Evolutionary conservation across 2,329 filamentous ascomycete species (phyloP).

Genomic region (Corynespora cassiicola): DNA sequence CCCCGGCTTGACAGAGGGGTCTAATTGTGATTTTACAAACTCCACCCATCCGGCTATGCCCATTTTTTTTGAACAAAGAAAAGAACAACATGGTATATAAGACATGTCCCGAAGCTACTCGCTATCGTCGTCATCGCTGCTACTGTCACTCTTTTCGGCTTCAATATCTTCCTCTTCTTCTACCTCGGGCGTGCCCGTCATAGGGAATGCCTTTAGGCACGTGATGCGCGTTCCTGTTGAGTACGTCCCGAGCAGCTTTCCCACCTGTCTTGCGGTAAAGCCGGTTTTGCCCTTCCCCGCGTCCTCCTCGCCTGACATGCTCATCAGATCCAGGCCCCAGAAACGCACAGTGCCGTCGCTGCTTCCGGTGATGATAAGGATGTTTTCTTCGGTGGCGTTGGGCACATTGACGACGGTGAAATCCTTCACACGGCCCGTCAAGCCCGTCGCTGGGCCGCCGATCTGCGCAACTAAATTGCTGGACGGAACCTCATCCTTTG

Average conservation of each 20-base stretch:
- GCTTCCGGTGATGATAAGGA: constrained; percentile 72
- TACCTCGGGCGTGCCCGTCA: constrained; percentile 62
- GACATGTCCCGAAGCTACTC: too few species aligned
- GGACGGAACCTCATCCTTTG: constrained; percentile 63
- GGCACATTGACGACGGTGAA: constrained; percentile 70
- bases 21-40: too few species aligned
- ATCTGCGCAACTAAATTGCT: constrained; percentile 72
- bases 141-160: constrained; percentile 22
- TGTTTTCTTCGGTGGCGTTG: constrained; percentile 47
- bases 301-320: constrained; percentile 24
- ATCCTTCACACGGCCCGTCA: constrained; percentile 83
- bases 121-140: constrained; percentile 28
- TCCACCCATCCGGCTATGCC: too few species aligned
- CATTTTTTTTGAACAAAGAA: too few species aligned
- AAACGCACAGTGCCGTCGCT: constrained; percentile 87
- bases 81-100: too few species aligned
- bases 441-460: constrained; percentile 73
- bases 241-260: constrained; percentile 75
- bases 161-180: constrained; percentile 26
- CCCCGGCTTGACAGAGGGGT: too few species aligned
- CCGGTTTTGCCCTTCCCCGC: constrained; percentile 19
- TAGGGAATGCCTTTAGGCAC: constrained; percentile 83
- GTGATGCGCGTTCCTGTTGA: constrained; percentile 90
- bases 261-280: constrained; percentile 58
- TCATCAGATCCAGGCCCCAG: constrained; percentile 64